Conservation (phyloP, 345 rosid species). For the Arabidopsis suecica region DNA sequence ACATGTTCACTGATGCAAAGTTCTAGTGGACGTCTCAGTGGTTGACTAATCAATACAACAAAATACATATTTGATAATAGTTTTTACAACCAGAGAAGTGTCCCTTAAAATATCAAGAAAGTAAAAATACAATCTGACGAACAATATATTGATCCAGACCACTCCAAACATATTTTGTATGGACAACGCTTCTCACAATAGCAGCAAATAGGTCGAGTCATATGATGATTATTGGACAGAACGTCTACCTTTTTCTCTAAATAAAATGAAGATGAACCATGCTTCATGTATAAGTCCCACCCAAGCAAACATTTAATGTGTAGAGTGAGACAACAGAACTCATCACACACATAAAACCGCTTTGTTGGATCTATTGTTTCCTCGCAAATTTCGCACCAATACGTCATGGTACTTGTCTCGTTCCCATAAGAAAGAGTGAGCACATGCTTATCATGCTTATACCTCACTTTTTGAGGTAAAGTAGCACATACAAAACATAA, state of each 20-base stretch:
- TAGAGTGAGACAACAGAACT: conserved; percentile 4
- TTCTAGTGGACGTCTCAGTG: too few relatives aligned
- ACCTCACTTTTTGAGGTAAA: not conserved
- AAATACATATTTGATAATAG: too few relatives aligned
- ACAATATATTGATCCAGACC: not conserved
- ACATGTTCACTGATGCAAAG: too few relatives aligned
- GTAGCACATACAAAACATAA: not conserved
- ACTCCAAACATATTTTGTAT: not conserved
- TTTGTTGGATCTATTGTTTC: not conserved
- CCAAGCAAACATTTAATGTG: conserved; percentile 10
- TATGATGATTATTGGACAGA: not conserved
- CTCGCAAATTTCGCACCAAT: not conserved
- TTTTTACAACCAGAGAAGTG: too few relatives aligned
- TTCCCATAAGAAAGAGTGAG: not conserved
- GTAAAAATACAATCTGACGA: not conserved
- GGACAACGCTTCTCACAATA: not conserved
- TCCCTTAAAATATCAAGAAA: too few relatives aligned
- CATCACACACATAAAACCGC: conserved; percentile 16
- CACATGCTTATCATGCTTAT: not conserved
- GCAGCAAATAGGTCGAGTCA: not conserved
- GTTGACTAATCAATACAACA: too few relatives aligned
- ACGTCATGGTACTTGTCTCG: too few relatives aligned
- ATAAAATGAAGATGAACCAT: not conserved
- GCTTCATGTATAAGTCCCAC: not conserved
- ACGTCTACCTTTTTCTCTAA: not conserved